Evolutionary conservation across 192 early-diverging fungal genomes (phyloP).

Genomic region (Backusella luteola): DNA sequence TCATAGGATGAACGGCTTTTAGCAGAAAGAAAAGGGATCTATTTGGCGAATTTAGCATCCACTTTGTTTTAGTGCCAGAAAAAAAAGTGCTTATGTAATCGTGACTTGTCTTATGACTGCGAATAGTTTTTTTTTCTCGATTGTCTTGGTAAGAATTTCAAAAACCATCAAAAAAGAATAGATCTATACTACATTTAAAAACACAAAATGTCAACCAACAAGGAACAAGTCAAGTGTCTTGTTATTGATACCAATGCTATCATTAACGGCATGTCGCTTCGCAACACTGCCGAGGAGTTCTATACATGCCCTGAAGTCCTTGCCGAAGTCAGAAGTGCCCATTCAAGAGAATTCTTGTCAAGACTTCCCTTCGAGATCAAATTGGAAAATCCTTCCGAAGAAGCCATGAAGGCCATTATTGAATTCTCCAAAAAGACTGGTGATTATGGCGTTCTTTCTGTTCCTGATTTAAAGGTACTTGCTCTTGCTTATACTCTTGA

Average conservation of each 20-base stretch:
- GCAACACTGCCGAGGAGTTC: constrained; percentile 66
- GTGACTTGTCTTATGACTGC: not conserved
- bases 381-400: constrained; percentile 58
- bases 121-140: not conserved
- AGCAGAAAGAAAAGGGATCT: not conserved
- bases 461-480: constrained; percentile 85
- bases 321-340: constrained; percentile 76
- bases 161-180: not conserved
- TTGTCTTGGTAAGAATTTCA: not conserved
- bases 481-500: constrained; percentile 90
- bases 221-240: constrained; percentile 29
- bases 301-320: constrained; percentile 89
- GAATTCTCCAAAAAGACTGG: constrained; percentile 90
- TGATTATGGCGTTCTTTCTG: constrained; percentile 78
- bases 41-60: not conserved
- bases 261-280: constrained; percentile 60
- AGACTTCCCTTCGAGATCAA: constrained; percentile 64
- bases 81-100: not conserved
- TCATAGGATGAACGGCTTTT: constrained; percentile 4
- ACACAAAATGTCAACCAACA: not conserved
- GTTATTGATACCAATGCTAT: constrained; percentile 78
- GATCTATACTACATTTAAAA: not conserved
- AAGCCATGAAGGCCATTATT: constrained; percentile 65
- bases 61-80: not conserved
- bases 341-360: constrained; percentile 59